A percentile compares a stretch with the other conserved stretches of the same genome.
phyloP scores from a whole-genome alignment of 768 basidiomycete genomes.

The Lanmaoa pseudosensibilis region DNA sequence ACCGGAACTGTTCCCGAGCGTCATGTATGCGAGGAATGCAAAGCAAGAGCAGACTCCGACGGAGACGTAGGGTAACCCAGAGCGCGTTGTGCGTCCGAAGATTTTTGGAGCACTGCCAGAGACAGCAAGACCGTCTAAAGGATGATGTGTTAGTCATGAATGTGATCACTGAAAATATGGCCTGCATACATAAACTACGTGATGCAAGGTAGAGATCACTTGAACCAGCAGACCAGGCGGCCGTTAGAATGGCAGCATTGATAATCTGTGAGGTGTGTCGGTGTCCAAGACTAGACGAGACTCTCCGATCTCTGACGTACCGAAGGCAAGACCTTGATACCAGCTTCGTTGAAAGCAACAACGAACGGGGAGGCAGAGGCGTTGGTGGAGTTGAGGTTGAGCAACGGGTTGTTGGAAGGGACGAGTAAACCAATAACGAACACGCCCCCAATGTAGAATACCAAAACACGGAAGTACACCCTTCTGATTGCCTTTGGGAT shows the following conservation, averaged over 20 bases:
- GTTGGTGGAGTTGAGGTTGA: slow-evolving; percentile 38
- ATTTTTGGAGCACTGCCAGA: slow-evolving; percentile 54
- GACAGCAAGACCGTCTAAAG: slow-evolving; percentile 51
- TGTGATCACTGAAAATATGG: background rate
- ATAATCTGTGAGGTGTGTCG: slow-evolving; percentile 22
- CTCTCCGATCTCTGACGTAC: slow-evolving; percentile 23
- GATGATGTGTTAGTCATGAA: slow-evolving; percentile 11
- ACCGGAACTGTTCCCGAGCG: slow-evolving; percentile 34
- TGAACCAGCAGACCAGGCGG: slow-evolving; percentile 43
- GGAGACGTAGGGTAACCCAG: slow-evolving; percentile 48
- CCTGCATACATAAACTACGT: slow-evolving; percentile 36
- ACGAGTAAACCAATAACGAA: slow-evolving; percentile 52
- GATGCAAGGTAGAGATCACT: slow-evolving; percentile 42
- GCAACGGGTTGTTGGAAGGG: slow-evolving; percentile 43
- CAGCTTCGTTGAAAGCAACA: slow-evolving; percentile 53
- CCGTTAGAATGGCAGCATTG: slow-evolving; percentile 43
- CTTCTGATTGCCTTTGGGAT: slow-evolving; percentile 40
- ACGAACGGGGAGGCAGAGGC: slow-evolving; percentile 56
- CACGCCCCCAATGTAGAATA: slow-evolving; percentile 41
- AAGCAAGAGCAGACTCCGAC: slow-evolving; percentile 32
- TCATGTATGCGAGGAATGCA: slow-evolving; percentile 44
- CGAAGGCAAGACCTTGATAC: slow-evolving; percentile 57
- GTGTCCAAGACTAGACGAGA: too few relatives aligned
- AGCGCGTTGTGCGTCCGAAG: slow-evolving; percentile 40
- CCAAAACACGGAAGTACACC: slow-evolving; percentile 47